Evolutionary conservation across 768 basidiomycete genomes (phyloP).

Genomic region (Calocybe cyanea): DNA sequence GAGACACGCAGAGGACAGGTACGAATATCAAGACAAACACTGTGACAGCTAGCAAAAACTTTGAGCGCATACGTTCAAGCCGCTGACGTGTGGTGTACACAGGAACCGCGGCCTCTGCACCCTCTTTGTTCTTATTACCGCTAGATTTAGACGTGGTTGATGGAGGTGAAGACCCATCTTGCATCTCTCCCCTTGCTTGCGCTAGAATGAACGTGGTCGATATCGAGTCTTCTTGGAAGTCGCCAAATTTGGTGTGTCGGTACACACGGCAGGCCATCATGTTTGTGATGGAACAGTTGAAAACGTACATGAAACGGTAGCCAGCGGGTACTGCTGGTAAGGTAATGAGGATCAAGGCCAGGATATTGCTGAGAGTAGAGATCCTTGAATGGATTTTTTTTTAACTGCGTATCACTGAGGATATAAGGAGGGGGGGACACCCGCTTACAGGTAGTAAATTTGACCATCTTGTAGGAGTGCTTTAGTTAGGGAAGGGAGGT

Average conservation of each 20-base stretch:
- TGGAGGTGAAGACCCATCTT: too few species aligned
- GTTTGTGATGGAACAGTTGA: slow-evolving; percentile 11
- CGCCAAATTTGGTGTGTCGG: slow-evolving; percentile 12
- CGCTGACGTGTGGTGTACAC: neutral
- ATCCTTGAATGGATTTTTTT: neutral
- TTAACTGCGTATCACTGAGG: neutral
- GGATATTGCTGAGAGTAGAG: slow-evolving; percentile 10
- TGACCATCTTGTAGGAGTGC: slow-evolving; percentile 25
- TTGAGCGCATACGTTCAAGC: neutral
- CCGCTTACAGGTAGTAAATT: slow-evolving; percentile 28
- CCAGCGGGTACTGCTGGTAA: slow-evolving; percentile 1
- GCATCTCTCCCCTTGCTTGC: neutral
- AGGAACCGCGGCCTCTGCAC: neutral
- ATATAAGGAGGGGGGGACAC: neutral
- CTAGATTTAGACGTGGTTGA: too few species aligned
- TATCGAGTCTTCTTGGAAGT: slow-evolving; percentile 6
- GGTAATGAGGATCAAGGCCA: slow-evolving; percentile 1
- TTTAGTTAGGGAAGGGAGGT: slow-evolving; percentile 18
- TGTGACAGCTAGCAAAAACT: neutral
- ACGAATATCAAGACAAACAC: neutral
- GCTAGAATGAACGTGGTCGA: slow-evolving; percentile 8
- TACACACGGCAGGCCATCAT: slow-evolving; percentile 16
- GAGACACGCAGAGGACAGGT: neutral
- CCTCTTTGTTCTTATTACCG: too few species aligned
- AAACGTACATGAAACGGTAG: slow-evolving; percentile 10